phyloP scores from a whole-genome alignment of 441 rosid genomes.

The Adansonia grandidieri region DNA sequence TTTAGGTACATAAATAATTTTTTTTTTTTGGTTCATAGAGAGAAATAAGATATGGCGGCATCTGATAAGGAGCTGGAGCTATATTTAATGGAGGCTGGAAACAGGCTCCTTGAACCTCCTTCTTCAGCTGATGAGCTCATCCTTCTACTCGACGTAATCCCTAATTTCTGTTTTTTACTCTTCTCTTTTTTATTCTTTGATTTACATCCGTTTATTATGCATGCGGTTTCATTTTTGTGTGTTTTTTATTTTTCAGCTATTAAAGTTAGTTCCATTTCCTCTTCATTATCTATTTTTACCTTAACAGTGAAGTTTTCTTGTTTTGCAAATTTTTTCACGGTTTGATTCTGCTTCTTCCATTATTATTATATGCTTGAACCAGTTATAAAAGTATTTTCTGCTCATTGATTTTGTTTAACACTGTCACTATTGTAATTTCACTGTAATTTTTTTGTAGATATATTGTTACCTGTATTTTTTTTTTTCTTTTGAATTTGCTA shows the following conservation, averaged over 20 bases:
- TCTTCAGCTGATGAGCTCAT: constrained; percentile 74
- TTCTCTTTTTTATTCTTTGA: not conserved
- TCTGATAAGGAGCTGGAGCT: constrained; percentile 70
- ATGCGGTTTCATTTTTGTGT: not conserved
- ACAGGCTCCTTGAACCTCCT: constrained; percentile 66
- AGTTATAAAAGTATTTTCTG: not conserved
- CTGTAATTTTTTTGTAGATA: no score
- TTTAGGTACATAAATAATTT: constrained; percentile 19
- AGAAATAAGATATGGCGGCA: constrained; percentile 46
- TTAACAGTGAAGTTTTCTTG: not conserved
- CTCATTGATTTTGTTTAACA: not conserved
- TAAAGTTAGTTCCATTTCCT: not conserved
- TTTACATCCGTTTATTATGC: not conserved
- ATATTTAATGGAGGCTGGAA: constrained; percentile 77
- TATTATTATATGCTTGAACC: not conserved
- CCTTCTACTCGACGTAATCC: constrained; percentile 80
- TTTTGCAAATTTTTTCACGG: not conserved
- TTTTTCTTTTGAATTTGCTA: not conserved
- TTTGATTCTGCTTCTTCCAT: not conserved
- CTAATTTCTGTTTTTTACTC: constrained; percentile 1
- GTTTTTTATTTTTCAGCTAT: not conserved
- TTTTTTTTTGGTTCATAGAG: constrained; percentile 14
- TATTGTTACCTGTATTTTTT: not conserved
- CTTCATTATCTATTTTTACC: no score
- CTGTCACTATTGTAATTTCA: not conserved